Evolutionary conservation across 345 rosid species (phyloP), one percentile per base, ranked within the genome.

Genomic region (Corchorus capsularis): DNA sequence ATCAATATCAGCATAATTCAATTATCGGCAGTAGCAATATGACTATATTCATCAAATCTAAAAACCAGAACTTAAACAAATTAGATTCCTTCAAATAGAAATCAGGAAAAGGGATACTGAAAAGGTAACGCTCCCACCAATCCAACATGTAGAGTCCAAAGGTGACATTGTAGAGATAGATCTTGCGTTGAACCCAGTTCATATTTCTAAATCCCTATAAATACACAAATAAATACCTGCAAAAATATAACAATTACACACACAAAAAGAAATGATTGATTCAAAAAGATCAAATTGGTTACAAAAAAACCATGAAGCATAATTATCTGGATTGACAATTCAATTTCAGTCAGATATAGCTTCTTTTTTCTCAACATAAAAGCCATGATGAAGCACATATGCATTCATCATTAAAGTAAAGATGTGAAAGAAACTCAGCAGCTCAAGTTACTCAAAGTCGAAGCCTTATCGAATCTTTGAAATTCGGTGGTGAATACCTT

Each of bases 91-190:
- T 16, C 12, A 76, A 52, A 20, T 39, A 12, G 16, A 69, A 20
- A 64, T 46, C 68, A 71, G 57, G 63, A 75, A 69, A 73, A 70
- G 86, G 97, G 99, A 95, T 93, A 93, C 99, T 96, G 93, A 96
- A 92, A 75, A 96, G 93, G 76, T 78, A 93, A 49, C 99, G 96
- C 85, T 96, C 98, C 99, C 97, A 96, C 99, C 97, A 96, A 80
- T 96, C 99, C 90, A 96, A 84, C 99, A 96, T 96, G 86, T 78
- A 93, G 69, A 96, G 97, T 68, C 99, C 99, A 35, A 96, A 96
- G 14, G 98, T 96, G 75, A 93, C 99, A 86, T 93, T 93, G 83
- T 96, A 96, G 81, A 91, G 97, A 81, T 88, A 88, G 87, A 96
- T 93, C 90, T 96, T 93, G 19, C 98, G 92, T 78, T 90, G 99